Base-by-base conservation (phyloP, 768 basidiomycete genomes). In the Daedaleopsis sinensis region DNA sequence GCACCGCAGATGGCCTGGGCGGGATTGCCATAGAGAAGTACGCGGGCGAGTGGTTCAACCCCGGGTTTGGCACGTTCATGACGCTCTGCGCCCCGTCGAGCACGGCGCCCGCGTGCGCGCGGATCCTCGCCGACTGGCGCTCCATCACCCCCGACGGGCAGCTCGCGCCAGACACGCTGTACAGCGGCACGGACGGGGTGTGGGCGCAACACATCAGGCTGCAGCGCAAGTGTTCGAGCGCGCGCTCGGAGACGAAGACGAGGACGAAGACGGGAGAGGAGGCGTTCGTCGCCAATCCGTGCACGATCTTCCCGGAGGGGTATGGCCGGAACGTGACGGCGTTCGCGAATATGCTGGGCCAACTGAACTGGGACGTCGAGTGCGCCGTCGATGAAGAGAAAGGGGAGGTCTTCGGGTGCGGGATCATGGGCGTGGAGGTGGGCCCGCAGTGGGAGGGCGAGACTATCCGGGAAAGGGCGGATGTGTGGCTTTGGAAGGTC, bases 261-360 rank as follows among this genome's bases (percentile, higher is more conserved):
- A n/a, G n/a, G 27, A 32, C 7, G 27, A 32, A 32, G 27, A 7
- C 27, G 7, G 27, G 27, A 3, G 27, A 21, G 37, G 39, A 65
- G 15, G 23, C 51, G 8, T 79, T 76, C 52, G 27, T n/a, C 1
- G n/a, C 70, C 2, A n/a, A 52, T 13, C 47, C 67, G 3, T 67
- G 72, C 12, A 60, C 59, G 1, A 62, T 77, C 5, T 78, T 72
- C 63, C 71, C 75, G 0, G 15, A 70, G 1, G 77, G 79, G 7
- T 78, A 73, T 47, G 78, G 79, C 13, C 67, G 60, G 21, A 72
- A 79, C 46, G 50, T 32, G 21, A 75, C 67, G 8, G 74, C 78
- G 8, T 79, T 52, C n/a, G 44, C 44, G 27, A 32, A 10, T n/a
- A 46, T 21, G 9, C 16, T 16, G 44, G 44, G 9, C 44, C 10